These are phyloP conservation scores for Haplosporangium sp. DNA, from an alignment of 371 early-diverging fungal genomes.

Conservation along the genomic window DNA sequence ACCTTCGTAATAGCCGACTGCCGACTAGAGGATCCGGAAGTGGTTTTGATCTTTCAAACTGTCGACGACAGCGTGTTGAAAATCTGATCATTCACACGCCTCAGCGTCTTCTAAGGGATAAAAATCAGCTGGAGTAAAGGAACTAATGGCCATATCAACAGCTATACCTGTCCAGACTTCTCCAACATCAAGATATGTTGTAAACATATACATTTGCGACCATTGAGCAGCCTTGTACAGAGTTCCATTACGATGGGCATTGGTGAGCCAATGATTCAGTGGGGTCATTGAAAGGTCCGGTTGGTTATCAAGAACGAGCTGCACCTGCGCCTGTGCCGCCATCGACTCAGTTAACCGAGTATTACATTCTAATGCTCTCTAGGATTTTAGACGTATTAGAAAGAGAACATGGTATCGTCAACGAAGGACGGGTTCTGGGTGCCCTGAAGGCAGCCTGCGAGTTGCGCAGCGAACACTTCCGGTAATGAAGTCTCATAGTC, in stretches of 20 bases:
- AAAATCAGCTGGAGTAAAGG: background rate
- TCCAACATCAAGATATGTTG: background rate
- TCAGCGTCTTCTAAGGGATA: background rate
- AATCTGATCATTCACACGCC: background rate
- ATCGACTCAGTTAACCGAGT: background rate
- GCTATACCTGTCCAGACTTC: conserved; percentile 4
- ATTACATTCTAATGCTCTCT: background rate
- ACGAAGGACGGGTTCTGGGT: background rate
- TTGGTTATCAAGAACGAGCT: background rate
- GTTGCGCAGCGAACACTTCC: too few species aligned
- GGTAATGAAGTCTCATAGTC: too few species aligned
- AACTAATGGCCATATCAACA: background rate
- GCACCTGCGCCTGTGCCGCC: background rate
- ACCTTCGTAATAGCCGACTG: background rate
- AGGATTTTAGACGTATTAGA: background rate
- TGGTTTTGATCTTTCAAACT: background rate
- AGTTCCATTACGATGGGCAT: background rate
- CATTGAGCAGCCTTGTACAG: conserved; percentile 4
- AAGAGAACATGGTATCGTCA: background rate
- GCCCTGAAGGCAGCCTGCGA: too few species aligned
- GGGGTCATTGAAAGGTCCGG: background rate
- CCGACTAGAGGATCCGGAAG: background rate
- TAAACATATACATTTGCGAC: conserved; percentile 3
- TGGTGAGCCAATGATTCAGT: conserved; percentile 57
- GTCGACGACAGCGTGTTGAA: background rate